Evolutionary conservation across 495 filamentous ascomycete genomes (phyloP).

Genomic region (Lophiostoma macrostomum): DNA sequence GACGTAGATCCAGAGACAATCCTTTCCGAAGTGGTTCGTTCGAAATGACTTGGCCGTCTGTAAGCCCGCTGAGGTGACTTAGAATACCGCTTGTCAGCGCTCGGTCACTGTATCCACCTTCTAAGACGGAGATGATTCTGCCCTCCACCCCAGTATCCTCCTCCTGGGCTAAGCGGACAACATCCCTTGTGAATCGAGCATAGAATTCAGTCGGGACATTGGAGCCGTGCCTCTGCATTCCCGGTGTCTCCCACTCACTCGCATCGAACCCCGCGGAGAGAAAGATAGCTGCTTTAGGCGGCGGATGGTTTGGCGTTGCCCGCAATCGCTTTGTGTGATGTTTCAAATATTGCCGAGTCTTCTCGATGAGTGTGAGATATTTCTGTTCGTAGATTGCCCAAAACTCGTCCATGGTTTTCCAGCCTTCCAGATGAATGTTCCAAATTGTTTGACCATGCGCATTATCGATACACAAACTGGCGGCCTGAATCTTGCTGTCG

Average conservation of each 20-base stretch:
- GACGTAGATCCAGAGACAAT: slow-evolving; percentile 53
- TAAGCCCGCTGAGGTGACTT: slow-evolving; percentile 80
- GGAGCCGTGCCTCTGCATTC: slow-evolving; percentile 91
- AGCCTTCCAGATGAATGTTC: slow-evolving; percentile 91
- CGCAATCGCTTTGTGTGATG: slow-evolving; percentile 62
- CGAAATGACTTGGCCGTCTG: slow-evolving; percentile 46
- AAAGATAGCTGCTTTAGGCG: slow-evolving; percentile 82
- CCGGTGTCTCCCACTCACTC: slow-evolving; percentile 83
- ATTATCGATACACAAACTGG: slow-evolving; percentile 86
- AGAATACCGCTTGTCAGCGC: slow-evolving; percentile 83
- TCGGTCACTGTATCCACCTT: slow-evolving; percentile 92
- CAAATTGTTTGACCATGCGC: slow-evolving; percentile 89
- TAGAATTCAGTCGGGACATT: slow-evolving; percentile 98
- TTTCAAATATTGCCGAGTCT: slow-evolving; percentile 71
- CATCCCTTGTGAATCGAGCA: slow-evolving; percentile 79
- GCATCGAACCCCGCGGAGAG: slow-evolving; percentile 95
- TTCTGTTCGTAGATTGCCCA: slow-evolving; percentile 79
- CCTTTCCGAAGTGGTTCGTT: slow-evolving; percentile 29
- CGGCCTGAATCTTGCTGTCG: slow-evolving; percentile 82
- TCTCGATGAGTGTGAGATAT: slow-evolving; percentile 72
- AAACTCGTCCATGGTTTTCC: slow-evolving; percentile 78
- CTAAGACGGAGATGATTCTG: slow-evolving; percentile 84
- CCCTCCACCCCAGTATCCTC: slow-evolving; percentile 74
- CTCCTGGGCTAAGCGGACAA: slow-evolving; percentile 77
- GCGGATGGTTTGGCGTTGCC: slow-evolving; percentile 48